phyloP scores from a whole-genome alignment of 768 basidiomycete genomes.

The Naganishia vishniacii region DNA sequence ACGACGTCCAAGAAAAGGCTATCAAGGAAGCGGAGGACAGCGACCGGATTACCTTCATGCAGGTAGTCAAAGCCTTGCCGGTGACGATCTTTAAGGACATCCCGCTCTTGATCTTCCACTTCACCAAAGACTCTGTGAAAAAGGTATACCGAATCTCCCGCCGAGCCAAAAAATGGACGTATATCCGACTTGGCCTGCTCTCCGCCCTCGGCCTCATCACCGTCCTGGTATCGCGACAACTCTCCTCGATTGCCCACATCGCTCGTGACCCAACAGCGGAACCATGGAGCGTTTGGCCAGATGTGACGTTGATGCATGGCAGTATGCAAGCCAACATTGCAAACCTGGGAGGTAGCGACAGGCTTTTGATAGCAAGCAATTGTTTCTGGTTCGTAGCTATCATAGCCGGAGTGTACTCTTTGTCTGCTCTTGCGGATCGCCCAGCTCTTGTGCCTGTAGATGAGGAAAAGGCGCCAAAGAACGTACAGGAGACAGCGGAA shows the following conservation, averaged over 20 bases:
- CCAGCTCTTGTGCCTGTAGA: neutral
- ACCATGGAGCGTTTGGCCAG: conserved; percentile 1
- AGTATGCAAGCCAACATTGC: neutral
- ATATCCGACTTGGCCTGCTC: neutral
- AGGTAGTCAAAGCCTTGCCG: neutral
- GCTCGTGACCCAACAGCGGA: neutral
- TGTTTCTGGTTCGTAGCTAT: conserved; percentile 1
- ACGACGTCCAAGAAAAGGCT: neutral
- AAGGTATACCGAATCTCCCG: neutral
- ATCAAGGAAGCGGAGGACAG: neutral
- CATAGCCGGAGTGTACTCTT: neutral
- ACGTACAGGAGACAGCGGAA: neutral
- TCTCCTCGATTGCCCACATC: conserved; percentile 1
- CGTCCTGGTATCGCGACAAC: neutral
- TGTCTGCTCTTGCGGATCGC: neutral
- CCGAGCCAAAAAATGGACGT: neutral
- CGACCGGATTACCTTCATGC: neutral
- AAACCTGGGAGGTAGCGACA: neutral
- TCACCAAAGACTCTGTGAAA: neutral
- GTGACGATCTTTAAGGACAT: neutral
- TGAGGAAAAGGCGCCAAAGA: neutral
- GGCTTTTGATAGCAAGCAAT: neutral
- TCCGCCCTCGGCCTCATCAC: neutral
- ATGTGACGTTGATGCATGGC: neutral
- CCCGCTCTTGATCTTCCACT: neutral